Base-by-base conservation (phyloP, 1,284 basidiomycete species). In the Pyrrhoderma lamaoense region DNA sequence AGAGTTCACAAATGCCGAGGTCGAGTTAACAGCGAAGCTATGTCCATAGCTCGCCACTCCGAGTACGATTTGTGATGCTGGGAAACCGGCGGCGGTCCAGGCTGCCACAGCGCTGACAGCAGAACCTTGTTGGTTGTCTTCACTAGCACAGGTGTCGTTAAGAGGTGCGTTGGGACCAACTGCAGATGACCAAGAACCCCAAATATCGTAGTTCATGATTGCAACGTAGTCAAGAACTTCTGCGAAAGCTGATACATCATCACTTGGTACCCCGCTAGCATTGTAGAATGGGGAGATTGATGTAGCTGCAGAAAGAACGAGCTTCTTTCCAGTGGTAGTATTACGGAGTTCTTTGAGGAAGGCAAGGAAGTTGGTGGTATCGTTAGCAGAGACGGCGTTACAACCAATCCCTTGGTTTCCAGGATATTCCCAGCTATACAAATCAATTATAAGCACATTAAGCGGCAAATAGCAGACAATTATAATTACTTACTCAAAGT, bases 181-280 rank as follows among this genome's bases (percentile, higher is more conserved):
- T 23, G 72, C 67, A 13, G 60, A 56, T 31, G 67, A 74, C 71
- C 71, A 67, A 61, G 74, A 68, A 57, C 84, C 76, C 74, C 76
- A 88, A 50, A 91, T 71, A 62, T 93, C 91, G 68, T 93, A 93
- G 70, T 89, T 89, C 90, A 94, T 94, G 62, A 93, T 74, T 45
- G 82, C 70, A 55, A 94, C 80, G 70, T 82, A 89, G 64, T 94
- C 89, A 35, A 95, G 74, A 18, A 82, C 74, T 38, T 75, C 59
- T 5, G 82, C 82, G 60, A 89, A 94, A 0, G 58, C 76, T 3
- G 80, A 78, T 14, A 93, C 78, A 63, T 92, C 75, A 2, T 67
- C 65, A 52, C 81, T 68, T 0, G 88, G 81, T 8, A 58, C 63
- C 5, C 84, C 82, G 47, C 75, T 67, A 0, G 74, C 42, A 49